These are phyloP conservation scores for Vitellaria paradoxa DNA, from an alignment of 179 eudicot genomes.

Conservation along the genomic window DNA sequence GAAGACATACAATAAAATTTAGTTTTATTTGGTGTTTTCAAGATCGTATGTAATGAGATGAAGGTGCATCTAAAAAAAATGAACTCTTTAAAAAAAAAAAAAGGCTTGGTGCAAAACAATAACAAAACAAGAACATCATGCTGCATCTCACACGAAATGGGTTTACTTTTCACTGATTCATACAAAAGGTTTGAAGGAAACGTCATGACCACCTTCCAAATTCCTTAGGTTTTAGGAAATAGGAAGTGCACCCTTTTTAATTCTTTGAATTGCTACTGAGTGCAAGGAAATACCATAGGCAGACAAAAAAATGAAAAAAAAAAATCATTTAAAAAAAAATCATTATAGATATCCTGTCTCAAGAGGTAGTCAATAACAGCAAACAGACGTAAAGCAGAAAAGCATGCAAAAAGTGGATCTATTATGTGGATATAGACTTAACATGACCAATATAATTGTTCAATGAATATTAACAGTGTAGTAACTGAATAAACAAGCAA, in stretches of 20 bases:
- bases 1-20: too few relatives aligned
- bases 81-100: too few relatives aligned
- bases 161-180: neutral
- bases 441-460: constrained; percentile 2
- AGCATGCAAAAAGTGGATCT: neutral
- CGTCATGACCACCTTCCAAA: neutral
- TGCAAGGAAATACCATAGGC: neutral
- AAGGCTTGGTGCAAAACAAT: too few relatives aligned
- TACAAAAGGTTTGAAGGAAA: neutral
- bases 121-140: too few relatives aligned
- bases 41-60: too few relatives aligned
- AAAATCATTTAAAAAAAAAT: neutral
- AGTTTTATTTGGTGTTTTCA: too few relatives aligned
- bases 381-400: neutral
- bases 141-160: neutral
- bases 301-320: neutral
- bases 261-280: neutral
- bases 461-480: constrained; percentile 2
- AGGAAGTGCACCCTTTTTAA: neutral
- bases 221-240: neutral
- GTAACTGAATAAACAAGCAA: neutral
- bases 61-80: too few relatives aligned
- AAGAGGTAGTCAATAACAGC: neutral
- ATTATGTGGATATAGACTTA: neutral
- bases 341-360: neutral